Conservation (phyloP, 495 filamentous ascomycete genomes). For the Venustampulla echinocandica region DNA sequence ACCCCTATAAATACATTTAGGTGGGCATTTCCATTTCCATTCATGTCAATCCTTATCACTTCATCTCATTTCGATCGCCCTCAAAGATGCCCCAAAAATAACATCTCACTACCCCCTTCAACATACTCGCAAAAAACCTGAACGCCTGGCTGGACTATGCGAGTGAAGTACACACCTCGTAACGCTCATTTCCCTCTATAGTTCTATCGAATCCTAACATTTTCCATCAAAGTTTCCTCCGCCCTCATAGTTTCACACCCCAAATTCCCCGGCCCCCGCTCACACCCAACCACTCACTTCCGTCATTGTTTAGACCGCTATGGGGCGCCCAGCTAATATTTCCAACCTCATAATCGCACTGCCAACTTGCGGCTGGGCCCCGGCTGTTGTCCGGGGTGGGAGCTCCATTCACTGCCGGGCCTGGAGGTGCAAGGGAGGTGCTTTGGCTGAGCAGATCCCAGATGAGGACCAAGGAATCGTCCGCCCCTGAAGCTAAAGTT, state of each 20-base stretch:
- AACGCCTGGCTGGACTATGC: slow-evolving; percentile 22
- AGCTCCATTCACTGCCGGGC: slow-evolving; percentile 36
- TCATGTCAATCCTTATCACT: neutral
- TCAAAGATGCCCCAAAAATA: slow-evolving; percentile 4
- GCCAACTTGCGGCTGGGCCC: slow-evolving; percentile 77
- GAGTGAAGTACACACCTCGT: too few relatives aligned
- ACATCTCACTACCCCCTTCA: neutral
- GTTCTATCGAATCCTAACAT: slow-evolving; percentile 1
- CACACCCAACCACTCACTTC: slow-evolving; percentile 90
- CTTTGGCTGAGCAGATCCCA: slow-evolving; percentile 83
- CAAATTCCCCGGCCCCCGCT: slow-evolving; percentile 85
- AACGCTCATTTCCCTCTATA: slow-evolving; percentile 13
- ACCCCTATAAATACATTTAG: too few relatives aligned
- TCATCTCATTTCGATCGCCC: slow-evolving; percentile 1
- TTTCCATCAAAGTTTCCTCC: neutral
- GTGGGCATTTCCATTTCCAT: too few relatives aligned
- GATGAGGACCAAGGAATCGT: slow-evolving; percentile 81
- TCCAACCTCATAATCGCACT: slow-evolving; percentile 91
- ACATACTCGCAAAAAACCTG: neutral
- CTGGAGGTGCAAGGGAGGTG: slow-evolving; percentile 40
- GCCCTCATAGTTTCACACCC: slow-evolving; percentile 69
- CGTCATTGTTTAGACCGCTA: slow-evolving; percentile 58
- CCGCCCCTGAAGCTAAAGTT: slow-evolving; percentile 81
- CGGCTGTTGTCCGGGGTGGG: slow-evolving; percentile 47
- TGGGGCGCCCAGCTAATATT: slow-evolving; percentile 93